Conservation (phyloP, 2,329 filamentous ascomycete species). For the Penicillium rolfsii region DNA sequence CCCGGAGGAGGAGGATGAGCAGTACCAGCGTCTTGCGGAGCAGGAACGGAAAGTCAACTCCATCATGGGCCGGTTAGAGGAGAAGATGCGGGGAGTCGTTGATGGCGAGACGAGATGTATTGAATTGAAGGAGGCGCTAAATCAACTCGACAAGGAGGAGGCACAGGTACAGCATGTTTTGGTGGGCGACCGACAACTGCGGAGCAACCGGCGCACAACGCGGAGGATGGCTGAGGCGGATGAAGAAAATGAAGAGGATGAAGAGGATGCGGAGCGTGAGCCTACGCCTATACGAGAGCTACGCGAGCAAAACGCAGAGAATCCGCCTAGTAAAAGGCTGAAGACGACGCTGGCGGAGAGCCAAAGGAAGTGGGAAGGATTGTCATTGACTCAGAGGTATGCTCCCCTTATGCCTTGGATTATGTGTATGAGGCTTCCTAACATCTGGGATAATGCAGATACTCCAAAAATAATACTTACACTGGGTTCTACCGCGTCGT, state of each 20-base stretch:
- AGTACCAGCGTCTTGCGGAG: slow-evolving; percentile 45
- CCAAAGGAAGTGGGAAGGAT: slow-evolving; percentile 39
- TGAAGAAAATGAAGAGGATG: slow-evolving; percentile 44
- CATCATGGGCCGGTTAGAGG: slow-evolving; percentile 61
- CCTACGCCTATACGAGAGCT: slow-evolving; percentile 44
- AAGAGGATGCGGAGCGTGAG: slow-evolving; percentile 49
- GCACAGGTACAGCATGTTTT: slow-evolving; percentile 36
- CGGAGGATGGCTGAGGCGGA: slow-evolving; percentile 34
- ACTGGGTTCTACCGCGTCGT: slow-evolving; percentile 63
- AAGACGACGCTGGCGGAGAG: slow-evolving; percentile 42
- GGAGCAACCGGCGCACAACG: slow-evolving; percentile 21
- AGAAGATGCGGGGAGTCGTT: slow-evolving; percentile 60
- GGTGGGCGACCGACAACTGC: slow-evolving; percentile 39
- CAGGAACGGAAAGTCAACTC: slow-evolving; percentile 53
- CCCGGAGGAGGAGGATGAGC: slow-evolving; percentile 31
- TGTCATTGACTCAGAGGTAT: slow-evolving; percentile 50
- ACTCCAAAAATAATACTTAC: slow-evolving; percentile 64
- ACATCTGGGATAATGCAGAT: slow-evolving; percentile 40
- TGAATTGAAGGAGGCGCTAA: slow-evolving; percentile 49
- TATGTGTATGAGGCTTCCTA: neutral
- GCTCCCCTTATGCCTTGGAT: slow-evolving; percentile 29
- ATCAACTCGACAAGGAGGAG: slow-evolving; percentile 47
- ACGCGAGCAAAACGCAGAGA: slow-evolving; percentile 26
- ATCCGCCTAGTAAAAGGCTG: slow-evolving; percentile 42
- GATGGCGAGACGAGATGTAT: slow-evolving; percentile 57